Evolutionary conservation across 352 stramenopile genomes (phyloP), one percentile per base, ranked within the genome.

Genomic region (Pythium rishiriense): DNA sequence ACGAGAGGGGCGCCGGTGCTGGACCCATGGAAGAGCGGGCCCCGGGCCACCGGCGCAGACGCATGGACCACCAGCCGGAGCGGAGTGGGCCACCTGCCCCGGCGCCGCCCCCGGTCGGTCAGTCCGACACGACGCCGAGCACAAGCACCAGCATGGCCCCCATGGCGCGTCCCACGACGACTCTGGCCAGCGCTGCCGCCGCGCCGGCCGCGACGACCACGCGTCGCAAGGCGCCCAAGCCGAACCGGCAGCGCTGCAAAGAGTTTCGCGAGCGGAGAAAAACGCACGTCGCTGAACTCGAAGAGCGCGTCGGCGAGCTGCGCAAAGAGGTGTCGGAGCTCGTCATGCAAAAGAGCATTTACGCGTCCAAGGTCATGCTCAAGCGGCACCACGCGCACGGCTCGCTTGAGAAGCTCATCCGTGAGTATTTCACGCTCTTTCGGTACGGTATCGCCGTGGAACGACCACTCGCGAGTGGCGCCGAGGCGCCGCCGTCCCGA

Each of bases 231-330:
- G 52, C 66, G 21, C 66, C 66, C 25, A 73, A 73, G 46, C 66
- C 66, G 21, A 73, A 73, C 41, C 60, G 61, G 11, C 66, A 73
- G 52, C 66, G 66, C 4, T 73, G 66, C 45, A 69, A 66, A 52
- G 66, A 73, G 45, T 73, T 73, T 24, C 66, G 66, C 6, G 66
- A 73, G 52, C 55, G 66, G 10, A 24, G 66, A 28, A 73, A 73
- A 55, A 37, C 61, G 21, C 59, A 73, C 24, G 57, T 66, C 6
- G 29, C 47, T 3, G 61, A 68, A 15, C 37, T 73, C 8, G 66
- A 69, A 22, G 54, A 69, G 21, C 42, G 43, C 21, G 66, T 73
- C 1, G 43, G 25, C 8, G 45, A 24, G 31, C 56, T 73, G 45
- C 55, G 61, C 0, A 21, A 62, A 28, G 55, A 73, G 21, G 66